Base-by-base conservation (phyloP, 2,329 filamentous ascomycete genomes). In the Huntiella bhutanensis region DNA sequence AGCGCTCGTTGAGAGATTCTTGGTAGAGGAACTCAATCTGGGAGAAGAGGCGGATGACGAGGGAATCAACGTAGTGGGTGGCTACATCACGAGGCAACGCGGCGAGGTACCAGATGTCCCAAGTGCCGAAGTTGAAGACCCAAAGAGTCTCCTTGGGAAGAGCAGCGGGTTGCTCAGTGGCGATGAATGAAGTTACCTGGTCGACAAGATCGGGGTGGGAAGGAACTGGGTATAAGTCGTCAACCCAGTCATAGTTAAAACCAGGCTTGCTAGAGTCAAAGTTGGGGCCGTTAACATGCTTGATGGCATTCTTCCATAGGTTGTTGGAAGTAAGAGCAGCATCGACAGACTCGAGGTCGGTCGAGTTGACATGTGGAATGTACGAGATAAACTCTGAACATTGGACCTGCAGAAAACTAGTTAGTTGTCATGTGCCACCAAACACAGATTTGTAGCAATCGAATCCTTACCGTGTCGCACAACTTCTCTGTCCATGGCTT, bases 31-130 rank as follows among this genome's bases (percentile, higher is more conserved):
- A 53, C 50, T 73, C 69, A 6, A 69, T 57, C 50, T 68, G 62
- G 1, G 59, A 53, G 47, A 72, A 66, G 0, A 73, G 54, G 10
- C 63, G 56, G 8, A 55, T 52, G 4, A 62, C 54, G 28, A 66
- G 57, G 4, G 55, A 52, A 34, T 61, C 61, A 6, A 71, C 49
- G 1, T 63, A 48, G 1, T 55, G 52, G 32, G 62, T 59, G 7
- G 64, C 63, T 1, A 58, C 52, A 6, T 56, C 54, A 7, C 61
- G 56, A 1, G 70, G 69, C 13, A 71, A 53, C 2, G 67, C 60
- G 1, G 70, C 63, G 13, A 73, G 55, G 8, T 66, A 64, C 68
- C 68, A 73, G 43, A 71, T 56, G 48, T 73, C 70, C 69, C 69
- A 72, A 28, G 64, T 64, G n/a, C 70, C 70, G 46, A 71, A 64